A percentile compares a stretch with the other conserved stretches of the same genome.
Conservation (phyloP, 2,329 filamentous ascomycete species). For the Fulvia fulva region DNA sequence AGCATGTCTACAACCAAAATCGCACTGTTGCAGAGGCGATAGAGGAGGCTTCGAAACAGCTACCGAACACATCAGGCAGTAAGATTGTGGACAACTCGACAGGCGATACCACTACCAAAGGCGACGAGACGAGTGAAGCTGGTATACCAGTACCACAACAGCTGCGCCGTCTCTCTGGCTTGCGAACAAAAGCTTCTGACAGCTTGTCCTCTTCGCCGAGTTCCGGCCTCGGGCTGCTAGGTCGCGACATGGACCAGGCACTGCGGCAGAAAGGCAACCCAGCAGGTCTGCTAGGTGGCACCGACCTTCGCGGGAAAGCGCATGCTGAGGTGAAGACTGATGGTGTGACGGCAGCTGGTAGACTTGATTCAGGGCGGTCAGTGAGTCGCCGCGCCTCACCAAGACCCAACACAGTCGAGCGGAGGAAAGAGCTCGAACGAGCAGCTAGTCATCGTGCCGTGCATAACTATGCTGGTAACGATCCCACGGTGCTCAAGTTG, state of each 20-base stretch:
- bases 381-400: constrained; percentile 25
- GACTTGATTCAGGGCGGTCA: constrained; percentile 52
- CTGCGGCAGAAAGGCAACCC: constrained; percentile 52
- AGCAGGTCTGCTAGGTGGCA: constrained; percentile 57
- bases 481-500: constrained; percentile 58
- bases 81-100: neutral
- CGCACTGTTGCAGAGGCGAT: constrained; percentile 82
- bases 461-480: constrained; percentile 82
- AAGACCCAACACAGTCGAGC: constrained; percentile 27
- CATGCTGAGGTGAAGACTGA: constrained; percentile 62
- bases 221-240: constrained; percentile 30
- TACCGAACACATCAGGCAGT: constrained; percentile 3
- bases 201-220: constrained; percentile 35
- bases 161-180: constrained; percentile 13
- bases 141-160: constrained; percentile 7
- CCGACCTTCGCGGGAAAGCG: constrained; percentile 55
- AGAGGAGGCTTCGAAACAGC: constrained; percentile 60
- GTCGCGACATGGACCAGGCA: constrained; percentile 32
- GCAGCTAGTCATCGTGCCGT: constrained; percentile 22
- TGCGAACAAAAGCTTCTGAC: constrained; percentile 24
- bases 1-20: constrained; percentile 29
- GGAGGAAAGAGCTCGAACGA: constrained; percentile 14
- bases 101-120: neutral
- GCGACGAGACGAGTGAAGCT: neutral
- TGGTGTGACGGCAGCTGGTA: constrained; percentile 61